Conservation (phyloP, 2,329 filamentous ascomycete genomes). For the Talaromyces sp. region DNA sequence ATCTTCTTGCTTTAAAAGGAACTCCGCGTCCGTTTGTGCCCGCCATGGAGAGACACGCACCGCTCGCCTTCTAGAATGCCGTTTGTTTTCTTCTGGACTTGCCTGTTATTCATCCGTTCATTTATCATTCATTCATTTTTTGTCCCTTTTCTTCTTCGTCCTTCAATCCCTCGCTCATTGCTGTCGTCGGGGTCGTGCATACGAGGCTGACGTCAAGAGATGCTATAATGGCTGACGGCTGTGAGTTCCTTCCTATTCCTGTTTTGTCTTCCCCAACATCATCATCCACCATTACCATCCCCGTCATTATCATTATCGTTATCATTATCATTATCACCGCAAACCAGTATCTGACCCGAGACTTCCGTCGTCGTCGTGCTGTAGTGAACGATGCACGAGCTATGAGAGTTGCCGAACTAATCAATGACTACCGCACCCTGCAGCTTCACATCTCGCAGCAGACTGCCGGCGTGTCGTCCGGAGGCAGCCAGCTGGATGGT, state of each 20-base stretch:
- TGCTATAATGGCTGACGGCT: conserved; percentile 50
- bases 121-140: not conserved
- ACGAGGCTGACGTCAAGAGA: not conserved
- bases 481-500: conserved; percentile 56
- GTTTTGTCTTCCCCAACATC: not conserved
- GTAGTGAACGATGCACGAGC: conserved; percentile 61
- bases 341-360: not conserved
- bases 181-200: not conserved
- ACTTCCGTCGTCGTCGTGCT: not conserved
- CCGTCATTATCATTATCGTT: not conserved
- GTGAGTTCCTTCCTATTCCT: conserved; percentile 35
- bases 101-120: not conserved
- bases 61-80: not conserved
- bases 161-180: not conserved
- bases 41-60: not conserved
- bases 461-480: conserved; percentile 45
- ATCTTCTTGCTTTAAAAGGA: not conserved
- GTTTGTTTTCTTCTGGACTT: not conserved
- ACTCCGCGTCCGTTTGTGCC: not conserved
- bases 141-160: not conserved
- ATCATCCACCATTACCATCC: not conserved
- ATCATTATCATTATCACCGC: not conserved
- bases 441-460: conserved; percentile 55
- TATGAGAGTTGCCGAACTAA: conserved; percentile 58
- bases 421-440: conserved; percentile 59